Conservation (phyloP, 768 basidiomycete genomes). For the Rhodocollybia butyracea region DNA sequence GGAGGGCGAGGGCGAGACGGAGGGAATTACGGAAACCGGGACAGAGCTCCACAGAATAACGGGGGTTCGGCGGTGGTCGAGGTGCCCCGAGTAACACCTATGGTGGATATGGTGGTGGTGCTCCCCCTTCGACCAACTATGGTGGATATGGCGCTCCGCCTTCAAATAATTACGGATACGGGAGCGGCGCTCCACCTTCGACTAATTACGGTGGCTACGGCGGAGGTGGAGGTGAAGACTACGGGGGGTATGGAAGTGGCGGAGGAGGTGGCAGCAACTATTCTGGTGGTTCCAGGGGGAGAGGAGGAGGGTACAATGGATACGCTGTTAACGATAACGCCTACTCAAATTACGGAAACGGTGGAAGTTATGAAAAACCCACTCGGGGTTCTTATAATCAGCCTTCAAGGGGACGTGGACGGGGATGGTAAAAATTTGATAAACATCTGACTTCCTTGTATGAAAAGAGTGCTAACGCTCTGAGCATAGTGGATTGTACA, state of each 20-base stretch:
- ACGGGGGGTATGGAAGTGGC: background rate
- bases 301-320: slow-evolving; percentile 39
- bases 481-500: background rate
- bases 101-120: slow-evolving; percentile 28
- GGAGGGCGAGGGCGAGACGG: slow-evolving; percentile 13
- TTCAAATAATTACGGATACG: slow-evolving; percentile 23
- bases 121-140: slow-evolving; percentile 10
- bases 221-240: slow-evolving; percentile 18
- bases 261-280: slow-evolving; percentile 18
- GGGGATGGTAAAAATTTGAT: slow-evolving; percentile 39
- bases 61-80: slow-evolving; percentile 12
- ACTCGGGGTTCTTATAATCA: slow-evolving; percentile 21
- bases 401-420: slow-evolving; percentile 44
- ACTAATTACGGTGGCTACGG: slow-evolving; percentile 28
- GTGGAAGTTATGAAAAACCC: slow-evolving; percentile 23
- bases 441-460: too few relatives aligned
- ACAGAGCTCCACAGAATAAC: slow-evolving; percentile 19
- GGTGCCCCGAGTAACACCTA: slow-evolving; percentile 26
- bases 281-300: slow-evolving; percentile 15
- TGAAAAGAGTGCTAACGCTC: background rate
- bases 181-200: slow-evolving; percentile 24
- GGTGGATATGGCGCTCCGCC: slow-evolving; percentile 23
- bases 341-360: slow-evolving; percentile 5
- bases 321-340: slow-evolving; percentile 30
- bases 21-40: slow-evolving; percentile 25